phyloP scores from a whole-genome alignment of 768 basidiomycete genomes.

The Vishniacozyma victoriae region DNA sequence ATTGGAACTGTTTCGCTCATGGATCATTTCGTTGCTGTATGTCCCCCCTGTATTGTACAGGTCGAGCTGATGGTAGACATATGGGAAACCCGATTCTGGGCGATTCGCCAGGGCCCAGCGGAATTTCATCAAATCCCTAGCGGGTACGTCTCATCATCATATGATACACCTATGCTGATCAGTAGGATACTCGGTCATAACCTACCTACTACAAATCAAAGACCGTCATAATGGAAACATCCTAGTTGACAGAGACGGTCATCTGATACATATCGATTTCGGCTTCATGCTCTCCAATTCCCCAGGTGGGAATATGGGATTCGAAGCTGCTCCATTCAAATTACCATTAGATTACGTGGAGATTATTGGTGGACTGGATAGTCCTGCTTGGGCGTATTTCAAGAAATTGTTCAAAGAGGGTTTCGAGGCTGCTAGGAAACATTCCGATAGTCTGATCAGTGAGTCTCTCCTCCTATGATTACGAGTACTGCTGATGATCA shows the following conservation, averaged over 20 bases:
- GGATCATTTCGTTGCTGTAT: slow-evolving; percentile 83
- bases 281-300: slow-evolving; percentile 97
- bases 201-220: slow-evolving; percentile 95
- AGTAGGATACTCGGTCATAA: slow-evolving; percentile 84
- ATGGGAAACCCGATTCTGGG: slow-evolving; percentile 78
- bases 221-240: slow-evolving; percentile 99
- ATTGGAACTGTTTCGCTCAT: slow-evolving; percentile 80
- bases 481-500: slow-evolving; percentile 33
- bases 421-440: slow-evolving; percentile 88
- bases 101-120: slow-evolving; percentile 84
- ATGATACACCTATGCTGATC: slow-evolving; percentile 1
- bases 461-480: slow-evolving; percentile 35
- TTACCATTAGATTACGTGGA: slow-evolving; percentile 91
- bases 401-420: slow-evolving; percentile 81
- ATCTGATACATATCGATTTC: slow-evolving; percentile 92
- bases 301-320: slow-evolving; percentile 85
- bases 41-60: slow-evolving; percentile 34
- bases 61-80: slow-evolving; percentile 56
- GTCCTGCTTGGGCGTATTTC: slow-evolving; percentile 74
- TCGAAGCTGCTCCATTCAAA: slow-evolving; percentile 99
- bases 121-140: slow-evolving; percentile 88
- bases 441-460: slow-evolving; percentile 94
- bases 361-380: slow-evolving; percentile 78
- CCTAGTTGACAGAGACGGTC: slow-evolving; percentile 87
- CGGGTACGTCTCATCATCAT: slow-evolving; percentile 53